Evolutionary conservation across 148 eudicot genomes (phyloP), one percentile per base, ranked within the genome.

Genomic region (Agrostemma githago): DNA sequence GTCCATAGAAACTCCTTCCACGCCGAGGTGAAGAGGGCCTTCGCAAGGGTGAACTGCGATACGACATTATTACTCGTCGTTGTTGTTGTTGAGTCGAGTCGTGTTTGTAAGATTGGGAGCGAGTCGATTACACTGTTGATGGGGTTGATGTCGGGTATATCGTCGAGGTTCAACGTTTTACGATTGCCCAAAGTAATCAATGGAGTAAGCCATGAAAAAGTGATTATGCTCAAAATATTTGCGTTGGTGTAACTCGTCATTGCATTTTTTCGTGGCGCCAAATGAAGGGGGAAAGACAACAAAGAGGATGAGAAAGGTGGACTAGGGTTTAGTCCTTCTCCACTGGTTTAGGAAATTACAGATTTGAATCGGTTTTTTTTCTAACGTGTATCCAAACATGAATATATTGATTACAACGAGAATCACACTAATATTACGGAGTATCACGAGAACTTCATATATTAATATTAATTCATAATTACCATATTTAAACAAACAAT

Each of bases 1-100:
- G 75, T 72, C 67, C 66, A 60, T 9, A 59, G 1, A 14, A 71
- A 12, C 57, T 71, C 74, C 48, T 71, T 71, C 74, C 74, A 71
- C 37, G 26, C 21, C 9, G 64, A 56, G 46, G 34, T 26, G 43
- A 62, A 74, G 4, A 8, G 34, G 4, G 46, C 70, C 21, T 74
- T 74, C n/a, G 70, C 69, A 46, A 74, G 71, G 4, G 20, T 44
- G 54, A 38, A 53, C 63, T 48, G 48, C 9, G 39, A 26, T 26
- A 26, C 54, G 10, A 26, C 6, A 7, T 17, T 46, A 64, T 5
- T n/a, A n/a, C n/a, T n/a, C n/a, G n/a, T 11, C 10, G 26, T 67
- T 14, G 58, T 19, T 43, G 15, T 51, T 37, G 15, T 39, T 2
- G 34, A 57, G 0, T 64, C 26, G 39, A 74, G 71, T 16, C 43